Evolutionary conservation across 345 rosid genomes (phyloP).

Genomic region (Boechera retrofracta): DNA sequence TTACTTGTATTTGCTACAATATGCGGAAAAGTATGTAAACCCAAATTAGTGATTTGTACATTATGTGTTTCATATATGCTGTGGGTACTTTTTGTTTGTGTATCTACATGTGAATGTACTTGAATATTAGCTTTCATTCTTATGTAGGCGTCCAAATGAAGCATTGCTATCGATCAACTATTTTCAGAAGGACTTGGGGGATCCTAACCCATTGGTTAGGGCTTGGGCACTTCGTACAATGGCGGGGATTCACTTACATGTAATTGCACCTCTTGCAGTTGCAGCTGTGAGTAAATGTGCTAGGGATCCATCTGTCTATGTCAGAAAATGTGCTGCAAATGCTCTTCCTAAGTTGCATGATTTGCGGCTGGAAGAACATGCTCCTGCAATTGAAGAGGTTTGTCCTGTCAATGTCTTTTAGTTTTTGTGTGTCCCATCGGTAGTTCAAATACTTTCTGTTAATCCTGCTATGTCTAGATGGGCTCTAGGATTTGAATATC

Average conservation of each 20-base stretch:
- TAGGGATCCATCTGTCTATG: constrained; percentile 92
- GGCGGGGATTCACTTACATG: constrained; percentile 93
- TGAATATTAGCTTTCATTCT: constrained; percentile 13
- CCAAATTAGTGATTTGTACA: neutral
- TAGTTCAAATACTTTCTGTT: neutral
- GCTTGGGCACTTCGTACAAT: constrained; percentile 98
- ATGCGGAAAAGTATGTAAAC: constrained; percentile 82
- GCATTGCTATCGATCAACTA: constrained; percentile 92
- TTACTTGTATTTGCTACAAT: constrained; percentile 91
- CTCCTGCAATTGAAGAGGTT: constrained; percentile 83
- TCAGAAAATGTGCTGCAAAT: constrained; percentile 94
- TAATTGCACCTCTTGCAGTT: constrained; percentile 84
- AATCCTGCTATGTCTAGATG: neutral
- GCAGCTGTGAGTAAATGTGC: constrained; percentile 87
- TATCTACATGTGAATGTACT: neutral
- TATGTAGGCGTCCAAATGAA: constrained; percentile 89
- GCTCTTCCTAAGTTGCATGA: constrained; percentile 94
- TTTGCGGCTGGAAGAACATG: constrained; percentile 77
- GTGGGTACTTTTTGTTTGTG: neutral
- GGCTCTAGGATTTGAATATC: neutral
- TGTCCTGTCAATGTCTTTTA: constrained; percentile 13
- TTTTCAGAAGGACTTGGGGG: constrained; percentile 97
- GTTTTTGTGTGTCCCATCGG: neutral
- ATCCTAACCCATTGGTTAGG: constrained; percentile 89
- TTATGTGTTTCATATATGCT: neutral